These are phyloP conservation scores for Penicillium egyptiacum DNA, from an alignment of 495 filamentous ascomycete species.

Conservation along the genomic window DNA sequence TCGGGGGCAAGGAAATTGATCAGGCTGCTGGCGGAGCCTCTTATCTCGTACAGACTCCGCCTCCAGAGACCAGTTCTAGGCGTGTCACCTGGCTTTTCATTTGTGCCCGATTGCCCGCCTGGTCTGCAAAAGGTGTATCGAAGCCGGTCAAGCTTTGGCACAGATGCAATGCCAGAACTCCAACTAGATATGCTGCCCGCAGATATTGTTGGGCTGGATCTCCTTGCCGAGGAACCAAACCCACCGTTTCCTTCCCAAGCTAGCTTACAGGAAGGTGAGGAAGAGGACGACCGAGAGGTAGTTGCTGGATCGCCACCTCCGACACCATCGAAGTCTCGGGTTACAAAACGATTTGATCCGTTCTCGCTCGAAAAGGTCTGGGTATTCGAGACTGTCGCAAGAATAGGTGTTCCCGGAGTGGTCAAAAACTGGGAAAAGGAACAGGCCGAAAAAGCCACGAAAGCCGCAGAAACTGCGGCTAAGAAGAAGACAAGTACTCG, in stretches of 20 bases:
- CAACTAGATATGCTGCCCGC: conserved; percentile 74
- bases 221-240: conserved; percentile 66
- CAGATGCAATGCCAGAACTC: conserved; percentile 72
- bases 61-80: conserved; percentile 31
- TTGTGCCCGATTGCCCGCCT: conserved; percentile 38
- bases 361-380: conserved; percentile 66
- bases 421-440: conserved; percentile 76
- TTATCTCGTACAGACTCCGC: conserved; percentile 67
- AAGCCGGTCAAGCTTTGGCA: conserved; percentile 65
- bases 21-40: conserved; percentile 72
- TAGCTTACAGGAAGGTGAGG: conserved; percentile 46
- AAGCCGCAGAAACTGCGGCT: conserved; percentile 25
- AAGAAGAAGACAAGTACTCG: conserved; percentile 34
- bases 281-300: conserved; percentile 51
- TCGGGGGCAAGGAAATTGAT: conserved; percentile 84
- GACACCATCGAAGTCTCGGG: conserved; percentile 36
- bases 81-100: conserved; percentile 20
- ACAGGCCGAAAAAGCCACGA: conserved; percentile 39
- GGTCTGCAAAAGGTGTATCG: conserved; percentile 59
- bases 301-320: conserved; percentile 27
- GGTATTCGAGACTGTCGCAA: conserved; percentile 72
- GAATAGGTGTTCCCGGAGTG: conserved; percentile 67
- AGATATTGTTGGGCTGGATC: conserved; percentile 73
- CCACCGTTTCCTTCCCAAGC: conserved; percentile 41
- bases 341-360: conserved; percentile 66